Evolutionary conservation across 495 filamentous ascomycete species (phyloP).

Genomic region (Penicillium riverlandense): DNA sequence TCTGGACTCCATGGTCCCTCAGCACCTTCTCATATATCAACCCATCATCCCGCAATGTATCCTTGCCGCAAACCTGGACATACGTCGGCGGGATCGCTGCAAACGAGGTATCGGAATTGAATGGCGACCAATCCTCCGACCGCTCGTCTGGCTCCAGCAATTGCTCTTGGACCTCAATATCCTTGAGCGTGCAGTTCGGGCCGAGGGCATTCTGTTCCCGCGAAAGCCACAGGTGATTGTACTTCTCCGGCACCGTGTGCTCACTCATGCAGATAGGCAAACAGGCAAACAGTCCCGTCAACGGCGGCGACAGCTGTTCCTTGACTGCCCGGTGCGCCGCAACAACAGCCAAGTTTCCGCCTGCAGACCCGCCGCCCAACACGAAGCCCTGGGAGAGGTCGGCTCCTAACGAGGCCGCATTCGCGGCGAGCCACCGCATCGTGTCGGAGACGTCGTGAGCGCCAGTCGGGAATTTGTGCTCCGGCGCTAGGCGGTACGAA

Average conservation of each 20-base stretch:
- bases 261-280: conserved; percentile 22
- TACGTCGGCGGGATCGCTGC: conserved; percentile 25
- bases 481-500: conserved; percentile 41
- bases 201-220: conserved; percentile 28
- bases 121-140: conserved; percentile 8
- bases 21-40: conserved; percentile 28
- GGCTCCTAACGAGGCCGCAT: conserved; percentile 16
- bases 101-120: conserved; percentile 1
- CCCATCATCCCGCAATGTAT: conserved; percentile 32
- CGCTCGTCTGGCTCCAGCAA: conserved; percentile 3
- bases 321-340: conserved; percentile 33
- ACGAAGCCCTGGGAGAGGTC: conserved; percentile 35
- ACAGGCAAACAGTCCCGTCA: conserved; percentile 39
- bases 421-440: conserved; percentile 38
- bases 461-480: conserved; percentile 39
- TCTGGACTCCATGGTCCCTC: conserved; percentile 24
- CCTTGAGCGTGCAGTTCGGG: conserved; percentile 1
- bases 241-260: conserved; percentile 16
- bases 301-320: conserved; percentile 29
- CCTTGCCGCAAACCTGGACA: conserved; percentile 32
- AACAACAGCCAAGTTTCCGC: conserved; percentile 38
- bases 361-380: conserved; percentile 42
- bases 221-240: conserved; percentile 25
- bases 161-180: not conserved
- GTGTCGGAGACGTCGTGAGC: conserved; percentile 44